Evolutionary conservation across 371 early-diverging fungal species (phyloP).

Genomic region (Batkoa obscura): DNA sequence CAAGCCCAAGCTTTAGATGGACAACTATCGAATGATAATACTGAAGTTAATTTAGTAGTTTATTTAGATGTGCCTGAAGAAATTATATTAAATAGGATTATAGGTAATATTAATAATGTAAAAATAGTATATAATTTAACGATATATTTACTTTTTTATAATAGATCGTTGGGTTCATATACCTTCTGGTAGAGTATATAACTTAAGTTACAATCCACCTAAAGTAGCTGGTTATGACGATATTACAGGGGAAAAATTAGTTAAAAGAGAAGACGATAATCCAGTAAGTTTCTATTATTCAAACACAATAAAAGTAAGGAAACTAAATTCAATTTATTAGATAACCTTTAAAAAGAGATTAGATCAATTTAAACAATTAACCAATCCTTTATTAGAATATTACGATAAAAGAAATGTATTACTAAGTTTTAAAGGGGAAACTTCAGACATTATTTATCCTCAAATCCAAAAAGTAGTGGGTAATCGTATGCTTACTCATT

Average conservation of each 20-base stretch:
- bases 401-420: constrained; percentile 38
- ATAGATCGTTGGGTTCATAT: constrained; percentile 86
- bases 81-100: constrained; percentile 77
- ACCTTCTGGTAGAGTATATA: constrained; percentile 84
- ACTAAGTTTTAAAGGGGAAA: constrained; percentile 42
- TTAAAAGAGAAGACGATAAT: constrained; percentile 82
- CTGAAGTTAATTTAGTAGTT: constrained; percentile 65
- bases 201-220: constrained; percentile 86
- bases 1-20: constrained; percentile 73
- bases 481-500: background rate
- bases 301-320: background rate
- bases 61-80: constrained; percentile 81
- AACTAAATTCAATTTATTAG: constrained; percentile 9
- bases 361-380: constrained; percentile 49
- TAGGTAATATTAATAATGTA: constrained; percentile 22
- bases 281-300: constrained; percentile 19
- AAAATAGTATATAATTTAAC: background rate
- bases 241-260: constrained; percentile 74
- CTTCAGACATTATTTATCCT: constrained; percentile 82
- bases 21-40: constrained; percentile 24
- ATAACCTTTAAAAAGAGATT: constrained; percentile 64
- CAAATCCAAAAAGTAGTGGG: constrained; percentile 24
- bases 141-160: constrained; percentile 7
- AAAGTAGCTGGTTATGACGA: constrained; percentile 67
- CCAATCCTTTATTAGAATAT: constrained; percentile 63